Conservation (phyloP, 2,329 filamentous ascomycete genomes). For the Beauveria medogensis region DNA sequence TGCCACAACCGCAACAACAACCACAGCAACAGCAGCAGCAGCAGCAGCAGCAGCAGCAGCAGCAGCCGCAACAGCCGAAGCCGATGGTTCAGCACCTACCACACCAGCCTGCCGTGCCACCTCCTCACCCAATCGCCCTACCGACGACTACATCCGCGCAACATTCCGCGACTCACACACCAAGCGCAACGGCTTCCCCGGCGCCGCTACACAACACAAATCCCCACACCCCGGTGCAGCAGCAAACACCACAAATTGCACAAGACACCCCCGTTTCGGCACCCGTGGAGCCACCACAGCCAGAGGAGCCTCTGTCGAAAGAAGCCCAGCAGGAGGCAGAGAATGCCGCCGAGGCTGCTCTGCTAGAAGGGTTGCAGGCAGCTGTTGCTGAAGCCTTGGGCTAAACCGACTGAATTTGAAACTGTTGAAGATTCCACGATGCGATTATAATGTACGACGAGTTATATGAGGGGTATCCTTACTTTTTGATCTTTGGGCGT, state of each 20-base stretch:
- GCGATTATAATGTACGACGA: not conserved
- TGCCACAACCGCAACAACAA: not conserved
- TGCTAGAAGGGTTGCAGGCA: slow-evolving; percentile 28
- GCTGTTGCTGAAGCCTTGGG: slow-evolving; percentile 22
- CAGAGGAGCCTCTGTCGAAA: slow-evolving; percentile 19
- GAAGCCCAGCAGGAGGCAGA: slow-evolving; percentile 20
- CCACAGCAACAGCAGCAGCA: slow-evolving; percentile 13
- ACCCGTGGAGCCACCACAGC: slow-evolving; percentile 15
- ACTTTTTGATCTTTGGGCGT: not conserved
- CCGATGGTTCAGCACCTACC: not conserved
- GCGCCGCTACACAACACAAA: not conserved
- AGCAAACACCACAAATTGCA: not conserved
- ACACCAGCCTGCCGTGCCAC: not conserved
- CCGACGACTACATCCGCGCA: slow-evolving; percentile 2
- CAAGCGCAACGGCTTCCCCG: slow-evolving; percentile 1
- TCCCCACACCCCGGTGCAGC: slow-evolving; percentile 7
- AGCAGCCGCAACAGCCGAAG: slow-evolving; percentile 14
- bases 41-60: slow-evolving; percentile 11
- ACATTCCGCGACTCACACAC: not conserved
- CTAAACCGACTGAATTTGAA: not conserved
- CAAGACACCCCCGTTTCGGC: slow-evolving; percentile 9
- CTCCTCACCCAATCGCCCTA: slow-evolving; percentile 4
- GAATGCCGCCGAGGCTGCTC: slow-evolving; percentile 26
- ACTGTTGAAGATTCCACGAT: not conserved
- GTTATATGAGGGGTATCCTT: not conserved